Percentiles rank a stretch among this genome's conserved stretches.
These are phyloP conservation scores for Kwoniella mangroviensis DNA, from an alignment of 768 basidiomycete genomes.

Conservation along the genomic window DNA sequence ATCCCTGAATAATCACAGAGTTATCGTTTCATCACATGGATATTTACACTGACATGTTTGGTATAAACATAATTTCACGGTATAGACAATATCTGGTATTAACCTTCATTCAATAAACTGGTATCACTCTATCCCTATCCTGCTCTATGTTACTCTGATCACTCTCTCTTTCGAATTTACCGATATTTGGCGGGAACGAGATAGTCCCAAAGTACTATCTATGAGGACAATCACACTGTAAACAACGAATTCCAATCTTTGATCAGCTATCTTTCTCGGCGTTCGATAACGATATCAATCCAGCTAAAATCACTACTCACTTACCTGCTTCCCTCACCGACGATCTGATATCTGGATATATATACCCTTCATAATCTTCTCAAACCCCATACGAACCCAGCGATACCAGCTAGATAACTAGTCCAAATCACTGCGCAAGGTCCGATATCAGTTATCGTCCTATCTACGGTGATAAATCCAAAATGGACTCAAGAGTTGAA, in stretches of 20 bases:
- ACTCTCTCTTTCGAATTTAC: no score
- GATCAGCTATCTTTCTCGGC: no score
- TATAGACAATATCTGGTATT: constrained; percentile 1
- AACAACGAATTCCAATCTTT: no score
- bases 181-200: no score
- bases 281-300: not conserved
- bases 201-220: no score
- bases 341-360: not conserved
- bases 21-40: not conserved
- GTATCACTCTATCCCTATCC: not conserved
- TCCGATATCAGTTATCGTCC: not conserved
- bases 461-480: not conserved
- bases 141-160: no score
- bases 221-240: no score
- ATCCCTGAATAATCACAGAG: no score
- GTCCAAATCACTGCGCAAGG: constrained; percentile 62
- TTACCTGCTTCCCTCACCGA: not conserved
- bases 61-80: not conserved
- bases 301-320: not conserved
- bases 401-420: constrained; percentile 67
- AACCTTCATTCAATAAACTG: not conserved
- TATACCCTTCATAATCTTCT: constrained; percentile 5
- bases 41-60: not conserved
- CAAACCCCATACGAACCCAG: constrained; percentile 60
- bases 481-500: constrained; percentile 59